Evolutionary conservation across 2,329 filamentous ascomycete genomes (phyloP).

Genomic region (Phialophora tarda): DNA sequence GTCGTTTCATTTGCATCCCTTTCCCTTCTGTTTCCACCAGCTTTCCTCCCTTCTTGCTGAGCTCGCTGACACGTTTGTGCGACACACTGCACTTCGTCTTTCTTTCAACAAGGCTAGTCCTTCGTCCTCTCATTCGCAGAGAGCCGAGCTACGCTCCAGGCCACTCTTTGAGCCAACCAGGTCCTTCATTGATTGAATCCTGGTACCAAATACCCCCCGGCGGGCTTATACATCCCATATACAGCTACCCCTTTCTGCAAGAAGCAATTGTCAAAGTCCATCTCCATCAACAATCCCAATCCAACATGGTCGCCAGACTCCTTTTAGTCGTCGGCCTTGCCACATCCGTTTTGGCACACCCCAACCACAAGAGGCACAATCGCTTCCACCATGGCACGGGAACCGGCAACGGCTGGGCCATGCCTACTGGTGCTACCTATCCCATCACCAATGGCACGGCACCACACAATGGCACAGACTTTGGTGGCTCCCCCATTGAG

Average conservation of each 20-base stretch:
- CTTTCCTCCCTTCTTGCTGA: slow-evolving; percentile 37
- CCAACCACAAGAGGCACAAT: slow-evolving; percentile 35
- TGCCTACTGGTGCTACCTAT: slow-evolving; percentile 27
- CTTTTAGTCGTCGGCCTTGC: slow-evolving; percentile 37
- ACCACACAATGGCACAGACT: slow-evolving; percentile 26
- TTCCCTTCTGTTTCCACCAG: slow-evolving; percentile 28
- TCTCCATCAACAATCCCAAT: slow-evolving; percentile 17
- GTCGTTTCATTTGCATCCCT: slow-evolving; percentile 31
- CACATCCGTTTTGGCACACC: slow-evolving; percentile 37
- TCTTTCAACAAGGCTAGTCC: slow-evolving; percentile 41
- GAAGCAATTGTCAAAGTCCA: neutral
- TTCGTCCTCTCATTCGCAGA: slow-evolving; percentile 29
- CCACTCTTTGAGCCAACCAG: slow-evolving; percentile 37
- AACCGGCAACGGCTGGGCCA: slow-evolving; percentile 28
- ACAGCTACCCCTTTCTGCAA: slow-evolving; percentile 15
- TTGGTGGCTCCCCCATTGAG: slow-evolving; percentile 27
- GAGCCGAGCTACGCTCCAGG: slow-evolving; percentile 40
- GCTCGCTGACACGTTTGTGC: slow-evolving; percentile 42
- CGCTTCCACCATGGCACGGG: slow-evolving; percentile 34
- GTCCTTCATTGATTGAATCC: slow-evolving; percentile 33
- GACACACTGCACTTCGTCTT: slow-evolving; percentile 41
- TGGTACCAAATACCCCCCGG: slow-evolving; percentile 29
- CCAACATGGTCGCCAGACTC: slow-evolving; percentile 39
- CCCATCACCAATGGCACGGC: slow-evolving; percentile 31
- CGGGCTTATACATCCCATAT: slow-evolving; percentile 25